phyloP scores from a whole-genome alignment of 352 stramenopile genomes.

The Globisporangium spiculum region DNA sequence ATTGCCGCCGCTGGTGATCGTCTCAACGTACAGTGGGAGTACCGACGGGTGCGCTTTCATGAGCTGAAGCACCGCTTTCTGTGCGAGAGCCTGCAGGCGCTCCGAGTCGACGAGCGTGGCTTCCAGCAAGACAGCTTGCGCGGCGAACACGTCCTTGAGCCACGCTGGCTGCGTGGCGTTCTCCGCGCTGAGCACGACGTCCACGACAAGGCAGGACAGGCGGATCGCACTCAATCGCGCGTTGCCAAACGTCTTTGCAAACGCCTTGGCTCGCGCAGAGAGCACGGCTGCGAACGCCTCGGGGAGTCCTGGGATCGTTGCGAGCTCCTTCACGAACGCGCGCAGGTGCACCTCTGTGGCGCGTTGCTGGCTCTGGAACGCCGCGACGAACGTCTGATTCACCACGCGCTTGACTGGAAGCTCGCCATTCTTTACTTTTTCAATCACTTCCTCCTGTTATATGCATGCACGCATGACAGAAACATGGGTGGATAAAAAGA shows the following conservation, averaged over 20 bases:
- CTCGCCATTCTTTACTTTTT: constrained; percentile 54
- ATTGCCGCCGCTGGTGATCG: constrained; percentile 21
- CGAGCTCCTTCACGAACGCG: constrained; percentile 38
- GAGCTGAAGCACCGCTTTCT: constrained; percentile 42
- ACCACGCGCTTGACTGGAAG: constrained; percentile 64
- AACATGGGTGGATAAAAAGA: constrained; percentile 2
- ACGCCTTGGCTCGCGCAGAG: constrained; percentile 25
- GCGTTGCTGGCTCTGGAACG: constrained; percentile 54
- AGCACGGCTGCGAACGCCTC: constrained; percentile 54
- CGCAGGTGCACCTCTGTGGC: constrained; percentile 54
- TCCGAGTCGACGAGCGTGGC: constrained; percentile 43
- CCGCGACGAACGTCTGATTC: constrained; percentile 54
- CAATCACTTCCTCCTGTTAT: constrained; percentile 53
- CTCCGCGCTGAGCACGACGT: constrained; percentile 22
- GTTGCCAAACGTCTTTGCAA: constrained; percentile 52
- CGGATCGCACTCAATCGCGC: constrained; percentile 56
- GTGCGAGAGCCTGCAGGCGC: constrained; percentile 40
- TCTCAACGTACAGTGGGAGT: constrained; percentile 37
- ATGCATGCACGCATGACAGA: background rate
- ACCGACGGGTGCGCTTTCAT: constrained; percentile 43
- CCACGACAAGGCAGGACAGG: constrained; percentile 54
- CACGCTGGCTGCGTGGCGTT: constrained; percentile 25
- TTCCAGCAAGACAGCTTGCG: constrained; percentile 59
- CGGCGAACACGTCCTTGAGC: constrained; percentile 41
- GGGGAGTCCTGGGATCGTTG: constrained; percentile 39